phyloP scores from a whole-genome alignment of 2,329 filamentous ascomycete genomes.

The Cryphonectria nitschkei region DNA sequence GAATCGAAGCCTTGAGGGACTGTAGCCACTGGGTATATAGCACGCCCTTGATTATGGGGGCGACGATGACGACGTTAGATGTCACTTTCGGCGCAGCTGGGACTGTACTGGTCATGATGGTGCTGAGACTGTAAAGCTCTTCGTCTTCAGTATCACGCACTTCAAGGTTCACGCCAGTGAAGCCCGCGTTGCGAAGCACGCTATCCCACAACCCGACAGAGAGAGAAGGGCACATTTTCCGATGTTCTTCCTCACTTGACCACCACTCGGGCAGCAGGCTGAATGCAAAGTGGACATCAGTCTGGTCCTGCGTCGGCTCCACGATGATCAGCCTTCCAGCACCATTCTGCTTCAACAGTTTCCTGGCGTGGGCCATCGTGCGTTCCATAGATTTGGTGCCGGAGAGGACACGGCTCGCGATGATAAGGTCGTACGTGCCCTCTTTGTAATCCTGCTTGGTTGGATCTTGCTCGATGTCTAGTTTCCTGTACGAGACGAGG shows the following conservation, averaged over 20 bases:
- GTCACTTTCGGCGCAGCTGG: not conserved
- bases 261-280: constrained; percentile 45
- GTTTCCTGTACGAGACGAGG: constrained; percentile 36
- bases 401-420: constrained; percentile 39
- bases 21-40: not conserved
- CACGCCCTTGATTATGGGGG: not conserved
- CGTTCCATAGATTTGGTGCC: constrained; percentile 33
- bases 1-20: not conserved
- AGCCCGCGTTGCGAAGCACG: constrained; percentile 14
- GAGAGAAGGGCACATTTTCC: constrained; percentile 25
- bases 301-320: constrained; percentile 29
- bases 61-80: not conserved
- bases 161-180: constrained; percentile 16
- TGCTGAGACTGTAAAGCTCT: not conserved
- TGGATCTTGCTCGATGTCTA: constrained; percentile 37
- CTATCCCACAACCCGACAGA: constrained; percentile 7
- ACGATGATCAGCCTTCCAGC: constrained; percentile 36
- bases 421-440: constrained; percentile 38
- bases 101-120: constrained; percentile 1
- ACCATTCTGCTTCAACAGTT: constrained; percentile 40
- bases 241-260: constrained; percentile 30
- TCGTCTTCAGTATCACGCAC: constrained; percentile 13
- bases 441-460: constrained; percentile 38
- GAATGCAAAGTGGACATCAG: constrained; percentile 36
- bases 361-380: constrained; percentile 36